Percentiles rank a stretch among this genome's conserved stretches.
phyloP scores from a whole-genome alignment of 345 rosid species.

The Laguncularia racemosa region DNA sequence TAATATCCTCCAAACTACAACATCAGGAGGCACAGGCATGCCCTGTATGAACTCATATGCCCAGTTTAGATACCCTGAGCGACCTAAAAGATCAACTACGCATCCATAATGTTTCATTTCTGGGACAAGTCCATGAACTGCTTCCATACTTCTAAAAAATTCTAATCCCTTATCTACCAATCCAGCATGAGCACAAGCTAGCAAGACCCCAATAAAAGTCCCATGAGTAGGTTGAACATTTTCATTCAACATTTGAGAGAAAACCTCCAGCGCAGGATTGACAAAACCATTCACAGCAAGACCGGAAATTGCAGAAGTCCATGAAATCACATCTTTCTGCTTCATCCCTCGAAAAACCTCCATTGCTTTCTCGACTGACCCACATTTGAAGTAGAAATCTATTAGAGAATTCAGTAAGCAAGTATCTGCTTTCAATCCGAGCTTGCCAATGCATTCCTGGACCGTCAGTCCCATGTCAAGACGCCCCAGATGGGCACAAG shows the following conservation, averaged over 20 bases:
- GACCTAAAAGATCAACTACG: conserved; percentile 59
- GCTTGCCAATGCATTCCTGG: conserved; percentile 30
- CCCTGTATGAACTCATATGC: conserved; percentile 43
- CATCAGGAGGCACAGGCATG: conserved; percentile 40
- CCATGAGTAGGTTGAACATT: conserved; percentile 38
- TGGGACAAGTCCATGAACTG: conserved; percentile 37
- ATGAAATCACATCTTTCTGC: conserved; percentile 40
- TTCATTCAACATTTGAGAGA: conserved; percentile 32
- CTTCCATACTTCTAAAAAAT: conserved; percentile 41
- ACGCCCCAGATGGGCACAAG: conserved; percentile 55
- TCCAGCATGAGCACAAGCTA: conserved; percentile 54
- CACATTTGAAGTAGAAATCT: conserved; percentile 59
- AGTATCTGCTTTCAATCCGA: conserved; percentile 21
- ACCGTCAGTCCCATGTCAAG: conserved; percentile 35
- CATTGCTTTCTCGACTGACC: conserved; percentile 36
- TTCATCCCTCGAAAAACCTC: conserved; percentile 38
- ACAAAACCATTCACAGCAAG: conserved; percentile 59
- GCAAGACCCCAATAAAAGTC: conserved; percentile 43
- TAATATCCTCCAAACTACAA: conserved; percentile 57
- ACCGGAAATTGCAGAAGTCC: conserved; percentile 58
- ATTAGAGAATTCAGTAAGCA: conserved; percentile 48
- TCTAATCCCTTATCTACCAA: conserved; percentile 38
- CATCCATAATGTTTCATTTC: conserved; percentile 71
- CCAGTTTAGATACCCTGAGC: conserved; percentile 41
- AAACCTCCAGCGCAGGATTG: conserved; percentile 31